Percentiles rank a stretch among this genome's conserved stretches.
Conservation (phyloP, 441 rosid species). For the Isatis lusitanica region DNA sequence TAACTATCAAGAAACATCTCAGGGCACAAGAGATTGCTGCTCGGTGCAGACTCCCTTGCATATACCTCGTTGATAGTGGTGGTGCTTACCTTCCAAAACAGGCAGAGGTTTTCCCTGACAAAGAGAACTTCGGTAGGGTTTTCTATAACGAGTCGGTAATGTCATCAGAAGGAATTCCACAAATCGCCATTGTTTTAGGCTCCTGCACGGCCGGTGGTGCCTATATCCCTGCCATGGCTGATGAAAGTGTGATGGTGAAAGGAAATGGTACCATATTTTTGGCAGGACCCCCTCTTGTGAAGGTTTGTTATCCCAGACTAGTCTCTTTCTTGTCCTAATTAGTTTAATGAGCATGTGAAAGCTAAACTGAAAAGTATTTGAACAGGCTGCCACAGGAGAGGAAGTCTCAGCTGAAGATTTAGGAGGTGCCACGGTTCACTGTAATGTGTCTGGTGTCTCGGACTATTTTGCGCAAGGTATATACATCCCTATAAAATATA, state of each 20-base stretch:
- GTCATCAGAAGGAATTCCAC: constrained; percentile 98
- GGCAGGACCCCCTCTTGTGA: constrained; percentile 98
- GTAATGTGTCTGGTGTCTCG: constrained; percentile 94
- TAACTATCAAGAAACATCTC: constrained; percentile 94
- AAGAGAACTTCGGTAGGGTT: constrained; percentile 91
- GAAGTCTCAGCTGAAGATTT: constrained; percentile 94
- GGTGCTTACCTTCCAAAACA: constrained; percentile 99
- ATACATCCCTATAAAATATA: constrained; percentile 1
- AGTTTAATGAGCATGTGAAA: constrained; percentile 1
- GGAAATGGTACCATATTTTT: constrained; percentile 96
- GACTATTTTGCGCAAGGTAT: constrained; percentile 98
- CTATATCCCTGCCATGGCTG: constrained; percentile 99
- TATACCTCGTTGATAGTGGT: constrained; percentile 95
- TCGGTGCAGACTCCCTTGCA: constrained; percentile 78
- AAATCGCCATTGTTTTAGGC: constrained; percentile 90
- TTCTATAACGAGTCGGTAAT: constrained; percentile 91
- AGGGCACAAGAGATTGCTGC: constrained; percentile 97
- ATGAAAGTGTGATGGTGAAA: constrained; percentile 97
- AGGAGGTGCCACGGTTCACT: constrained; percentile 90
- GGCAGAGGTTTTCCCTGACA: constrained; percentile 96
- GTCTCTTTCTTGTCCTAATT: neutral
- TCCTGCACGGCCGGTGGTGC: constrained; percentile 99
- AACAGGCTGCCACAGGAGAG: constrained; percentile 98
- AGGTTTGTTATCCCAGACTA: constrained; percentile 49
- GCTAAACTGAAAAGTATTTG: constrained; percentile 41